Evolutionary conservation across 257 asterid species (phyloP).

Genomic region (Solanum etuberosum): DNA sequence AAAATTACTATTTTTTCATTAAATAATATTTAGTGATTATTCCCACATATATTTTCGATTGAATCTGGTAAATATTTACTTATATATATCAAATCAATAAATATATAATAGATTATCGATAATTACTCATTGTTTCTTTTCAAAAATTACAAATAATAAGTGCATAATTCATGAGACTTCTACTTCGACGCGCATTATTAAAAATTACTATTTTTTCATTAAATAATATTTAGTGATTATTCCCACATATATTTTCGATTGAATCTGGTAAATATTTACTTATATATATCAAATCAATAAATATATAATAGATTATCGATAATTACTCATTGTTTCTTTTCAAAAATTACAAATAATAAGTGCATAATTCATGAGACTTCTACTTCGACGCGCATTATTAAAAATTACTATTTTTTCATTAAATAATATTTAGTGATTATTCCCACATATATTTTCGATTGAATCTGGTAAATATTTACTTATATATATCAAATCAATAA

Average conservation of each 20-base stretch:
- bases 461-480: not conserved
- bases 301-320: no score
- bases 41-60: fast-evolving
- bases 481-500: no score
- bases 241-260: fast-evolving
- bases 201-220: not conserved
- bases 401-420: not conserved
- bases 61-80: not conserved
- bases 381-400: not conserved
- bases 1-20: not conserved
- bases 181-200: not conserved
- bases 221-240: not conserved
- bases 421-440: not conserved
- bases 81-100: no score
- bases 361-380: not conserved
- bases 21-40: not conserved
- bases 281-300: no score
- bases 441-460: fast-evolving
- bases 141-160: not conserved
- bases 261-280: not conserved
- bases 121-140: not conserved
- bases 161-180: not conserved
- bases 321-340: not conserved
- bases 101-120: no score
- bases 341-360: not conserved